Evolutionary conservation across 2,329 filamentous ascomycete genomes (phyloP).

Genomic region (Zymoseptoria tritici): DNA sequence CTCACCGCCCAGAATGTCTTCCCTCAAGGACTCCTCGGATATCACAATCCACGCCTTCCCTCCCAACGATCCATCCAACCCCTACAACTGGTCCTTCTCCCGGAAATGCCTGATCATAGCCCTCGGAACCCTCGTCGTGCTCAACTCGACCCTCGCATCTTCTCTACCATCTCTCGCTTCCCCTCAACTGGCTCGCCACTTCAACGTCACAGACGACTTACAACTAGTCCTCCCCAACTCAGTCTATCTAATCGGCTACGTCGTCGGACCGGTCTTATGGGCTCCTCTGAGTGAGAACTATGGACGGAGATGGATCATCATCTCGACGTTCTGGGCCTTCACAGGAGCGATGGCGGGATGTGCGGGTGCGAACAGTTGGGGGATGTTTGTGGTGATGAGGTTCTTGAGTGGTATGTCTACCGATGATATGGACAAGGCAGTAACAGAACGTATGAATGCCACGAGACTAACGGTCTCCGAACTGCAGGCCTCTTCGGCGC

Average conservation of each 20-base stretch:
- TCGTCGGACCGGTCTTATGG: slow-evolving; percentile 38
- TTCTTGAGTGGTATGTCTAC: slow-evolving; percentile 7
- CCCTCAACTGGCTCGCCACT: slow-evolving; percentile 49
- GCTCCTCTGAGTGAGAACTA: slow-evolving; percentile 36
- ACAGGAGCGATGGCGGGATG: slow-evolving; percentile 36
- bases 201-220: slow-evolving; percentile 41
- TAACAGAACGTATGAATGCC: too few species aligned
- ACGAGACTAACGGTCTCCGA: too few species aligned
- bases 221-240: slow-evolving; percentile 38
- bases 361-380: slow-evolving; percentile 30
- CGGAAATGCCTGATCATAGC: slow-evolving; percentile 46
- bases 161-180: slow-evolving; percentile 56
- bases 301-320: slow-evolving; percentile 35
- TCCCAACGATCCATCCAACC: slow-evolving; percentile 24
- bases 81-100: slow-evolving; percentile 35
- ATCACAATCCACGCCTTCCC: slow-evolving; percentile 31
- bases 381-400: slow-evolving; percentile 11
- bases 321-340: slow-evolving; percentile 10
- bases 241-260: slow-evolving; percentile 38
- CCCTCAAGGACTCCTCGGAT: background rate
- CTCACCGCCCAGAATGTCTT: background rate
- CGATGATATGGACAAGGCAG: too few species aligned
- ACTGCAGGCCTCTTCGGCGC: slow-evolving; percentile 6
- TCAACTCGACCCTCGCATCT: slow-evolving; percentile 59
- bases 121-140: slow-evolving; percentile 49